Conservation (phyloP, 2,329 filamentous ascomycete genomes). For the Talaromyces amestolkiae region DNA sequence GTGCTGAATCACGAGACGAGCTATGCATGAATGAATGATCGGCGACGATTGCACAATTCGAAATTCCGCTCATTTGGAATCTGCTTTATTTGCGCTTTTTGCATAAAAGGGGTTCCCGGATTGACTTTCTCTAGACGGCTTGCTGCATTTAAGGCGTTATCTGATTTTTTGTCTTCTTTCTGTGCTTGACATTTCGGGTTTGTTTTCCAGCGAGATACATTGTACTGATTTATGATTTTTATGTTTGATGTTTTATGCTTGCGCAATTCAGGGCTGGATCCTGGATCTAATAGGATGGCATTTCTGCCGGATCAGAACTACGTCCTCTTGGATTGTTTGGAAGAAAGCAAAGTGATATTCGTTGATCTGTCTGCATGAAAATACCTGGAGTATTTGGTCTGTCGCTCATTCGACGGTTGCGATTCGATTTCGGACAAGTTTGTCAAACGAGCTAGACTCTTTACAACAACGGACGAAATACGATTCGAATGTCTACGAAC, state of each 20-base stretch:
- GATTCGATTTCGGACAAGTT: background rate
- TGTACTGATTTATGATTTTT: constrained; percentile 11
- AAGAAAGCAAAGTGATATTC: background rate
- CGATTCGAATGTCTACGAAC: background rate
- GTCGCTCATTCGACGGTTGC: background rate
- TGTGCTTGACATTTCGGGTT: background rate
- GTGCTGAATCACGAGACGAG: constrained; percentile 14
- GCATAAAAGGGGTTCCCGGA: constrained; percentile 16
- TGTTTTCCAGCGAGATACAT: constrained; percentile 13
- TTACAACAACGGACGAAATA: constrained; percentile 1
- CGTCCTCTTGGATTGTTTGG: background rate
- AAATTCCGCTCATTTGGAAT: constrained; percentile 1
- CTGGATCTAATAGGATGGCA: background rate
- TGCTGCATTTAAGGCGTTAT: constrained; percentile 20
- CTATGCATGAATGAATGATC: constrained; percentile 14
- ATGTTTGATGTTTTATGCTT: constrained; percentile 7
- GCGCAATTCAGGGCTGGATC: constrained; percentile 1
- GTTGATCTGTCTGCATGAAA: background rate
- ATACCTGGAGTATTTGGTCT: constrained; percentile 5
- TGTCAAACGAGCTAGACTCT: constrained; percentile 5
- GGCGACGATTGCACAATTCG: constrained; percentile 13
- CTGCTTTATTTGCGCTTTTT: background rate
- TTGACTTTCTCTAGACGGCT: constrained; percentile 17
- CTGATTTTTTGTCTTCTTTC: background rate
- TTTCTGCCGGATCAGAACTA: constrained; percentile 8